A percentile compares a stretch with the other conserved stretches of the same genome.
These are phyloP conservation scores for Cercospora sojina DNA, from an alignment of 2,329 filamentous ascomycete genomes.

Conservation along the genomic window DNA sequence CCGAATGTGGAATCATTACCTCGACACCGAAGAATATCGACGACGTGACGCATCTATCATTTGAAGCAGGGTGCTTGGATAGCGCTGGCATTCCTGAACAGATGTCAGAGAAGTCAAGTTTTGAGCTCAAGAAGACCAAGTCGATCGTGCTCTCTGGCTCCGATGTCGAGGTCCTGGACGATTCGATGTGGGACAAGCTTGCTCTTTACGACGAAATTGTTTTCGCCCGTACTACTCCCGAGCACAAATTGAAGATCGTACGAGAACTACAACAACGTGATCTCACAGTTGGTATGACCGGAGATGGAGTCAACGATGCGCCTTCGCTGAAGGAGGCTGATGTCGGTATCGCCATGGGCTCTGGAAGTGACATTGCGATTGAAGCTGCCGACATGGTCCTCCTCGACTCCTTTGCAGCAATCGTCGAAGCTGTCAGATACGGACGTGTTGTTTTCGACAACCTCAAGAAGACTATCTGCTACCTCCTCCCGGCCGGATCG, in stretches of 20 bases:
- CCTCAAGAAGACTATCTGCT: constrained; percentile 73
- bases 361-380: constrained; percentile 60
- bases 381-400: constrained; percentile 64
- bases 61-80: constrained; percentile 32
- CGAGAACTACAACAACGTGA: constrained; percentile 65
- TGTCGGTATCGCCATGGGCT: constrained; percentile 59
- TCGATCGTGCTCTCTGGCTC: constrained; percentile 62
- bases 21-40: constrained; percentile 53
- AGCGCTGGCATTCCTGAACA: constrained; percentile 31
- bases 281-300: constrained; percentile 57
- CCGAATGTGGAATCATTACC: constrained; percentile 69
- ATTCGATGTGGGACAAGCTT: constrained; percentile 67
- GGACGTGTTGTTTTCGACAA: constrained; percentile 78
- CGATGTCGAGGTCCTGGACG: constrained; percentile 64
- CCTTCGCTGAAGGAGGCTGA: constrained; percentile 59
- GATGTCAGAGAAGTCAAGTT: constrained; percentile 18
- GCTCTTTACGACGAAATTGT: constrained; percentile 69
- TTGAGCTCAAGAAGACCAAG: constrained; percentile 13
- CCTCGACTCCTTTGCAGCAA: constrained; percentile 67
- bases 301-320: constrained; percentile 52
- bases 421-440: constrained; percentile 70
- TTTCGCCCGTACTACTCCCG: constrained; percentile 72
- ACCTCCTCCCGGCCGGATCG: constrained; percentile 69
- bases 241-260: constrained; percentile 79
- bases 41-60: constrained; percentile 53